Percentiles rank a stretch among this genome's conserved stretches.
Conservation (phyloP, 495 filamentous ascomycete genomes). For the Aspergillus nidulans region DNA sequence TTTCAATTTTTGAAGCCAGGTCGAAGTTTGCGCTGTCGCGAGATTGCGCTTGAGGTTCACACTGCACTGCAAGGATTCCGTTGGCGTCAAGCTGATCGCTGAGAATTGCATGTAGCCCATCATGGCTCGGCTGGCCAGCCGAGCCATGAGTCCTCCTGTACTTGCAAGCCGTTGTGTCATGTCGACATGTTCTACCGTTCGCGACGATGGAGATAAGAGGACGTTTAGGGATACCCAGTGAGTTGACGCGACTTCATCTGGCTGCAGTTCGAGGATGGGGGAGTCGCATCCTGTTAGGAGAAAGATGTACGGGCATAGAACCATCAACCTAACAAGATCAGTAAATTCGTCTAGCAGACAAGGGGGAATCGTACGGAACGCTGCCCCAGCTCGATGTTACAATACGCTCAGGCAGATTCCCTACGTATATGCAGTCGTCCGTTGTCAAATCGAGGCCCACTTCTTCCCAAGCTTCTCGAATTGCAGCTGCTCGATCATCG, state of each 20-base stretch:
- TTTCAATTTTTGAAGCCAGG: slow-evolving; percentile 26
- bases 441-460: slow-evolving; percentile 62
- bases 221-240: slow-evolving; percentile 73
- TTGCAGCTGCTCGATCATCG: slow-evolving; percentile 59
- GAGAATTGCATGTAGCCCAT: slow-evolving; percentile 71
- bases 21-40: slow-evolving; percentile 10
- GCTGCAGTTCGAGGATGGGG: slow-evolving; percentile 60
- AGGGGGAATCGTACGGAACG: slow-evolving; percentile 48
- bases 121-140: slow-evolving; percentile 48
- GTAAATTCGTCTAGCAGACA: background rate
- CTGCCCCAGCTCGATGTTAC: slow-evolving; percentile 72
- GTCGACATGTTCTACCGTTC: slow-evolving; percentile 63
- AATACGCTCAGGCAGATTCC: slow-evolving; percentile 67
- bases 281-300: slow-evolving; percentile 54
- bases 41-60: slow-evolving; percentile 45
- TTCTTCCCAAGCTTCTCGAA: slow-evolving; percentile 69
- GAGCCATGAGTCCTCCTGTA: slow-evolving; percentile 45
- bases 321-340: slow-evolving; percentile 55
- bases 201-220: slow-evolving; percentile 55
- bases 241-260: slow-evolving; percentile 66
- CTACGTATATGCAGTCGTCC: slow-evolving; percentile 52
- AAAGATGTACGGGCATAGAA: slow-evolving; percentile 73
- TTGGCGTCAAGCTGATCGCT: slow-evolving; percentile 59
- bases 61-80: slow-evolving; percentile 55
- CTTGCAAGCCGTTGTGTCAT: slow-evolving; percentile 59